phyloP scores from a whole-genome alignment of 73 alveolate genomes.

The Paramecium biaurelia region DNA sequence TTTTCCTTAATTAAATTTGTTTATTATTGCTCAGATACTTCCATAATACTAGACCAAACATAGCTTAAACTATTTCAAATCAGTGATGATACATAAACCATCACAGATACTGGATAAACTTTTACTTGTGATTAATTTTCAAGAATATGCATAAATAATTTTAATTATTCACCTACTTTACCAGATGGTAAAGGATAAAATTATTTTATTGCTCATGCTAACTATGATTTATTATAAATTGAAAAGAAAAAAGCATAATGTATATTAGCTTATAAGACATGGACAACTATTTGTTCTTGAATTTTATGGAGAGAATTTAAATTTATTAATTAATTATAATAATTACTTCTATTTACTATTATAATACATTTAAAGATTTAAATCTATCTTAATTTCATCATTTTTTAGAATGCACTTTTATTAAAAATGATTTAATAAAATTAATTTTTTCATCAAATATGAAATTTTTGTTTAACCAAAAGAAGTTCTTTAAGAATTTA shows the following conservation, averaged over 20 bases:
- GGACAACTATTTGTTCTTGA: neutral
- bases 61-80: neutral
- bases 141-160: neutral
- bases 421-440: no score
- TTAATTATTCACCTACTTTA: neutral
- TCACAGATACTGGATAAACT: neutral
- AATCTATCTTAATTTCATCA: no score
- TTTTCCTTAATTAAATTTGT: neutral
- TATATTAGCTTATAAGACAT: neutral
- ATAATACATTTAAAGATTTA: neutral
- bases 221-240: neutral
- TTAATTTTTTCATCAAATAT: no score
- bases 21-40: neutral
- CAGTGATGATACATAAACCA: neutral
- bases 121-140: neutral
- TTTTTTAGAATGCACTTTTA: no score
- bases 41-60: neutral
- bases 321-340: no score
- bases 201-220: neutral
- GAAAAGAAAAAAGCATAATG: neutral
- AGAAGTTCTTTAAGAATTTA: neutral
- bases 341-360: neutral
- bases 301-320: neutral
- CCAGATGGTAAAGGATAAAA: neutral
- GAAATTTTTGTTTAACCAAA: no score